These are phyloP conservation scores for Leishmania arabica DNA, from an alignment of 208 protist species.

Conservation along the genomic window DNA sequence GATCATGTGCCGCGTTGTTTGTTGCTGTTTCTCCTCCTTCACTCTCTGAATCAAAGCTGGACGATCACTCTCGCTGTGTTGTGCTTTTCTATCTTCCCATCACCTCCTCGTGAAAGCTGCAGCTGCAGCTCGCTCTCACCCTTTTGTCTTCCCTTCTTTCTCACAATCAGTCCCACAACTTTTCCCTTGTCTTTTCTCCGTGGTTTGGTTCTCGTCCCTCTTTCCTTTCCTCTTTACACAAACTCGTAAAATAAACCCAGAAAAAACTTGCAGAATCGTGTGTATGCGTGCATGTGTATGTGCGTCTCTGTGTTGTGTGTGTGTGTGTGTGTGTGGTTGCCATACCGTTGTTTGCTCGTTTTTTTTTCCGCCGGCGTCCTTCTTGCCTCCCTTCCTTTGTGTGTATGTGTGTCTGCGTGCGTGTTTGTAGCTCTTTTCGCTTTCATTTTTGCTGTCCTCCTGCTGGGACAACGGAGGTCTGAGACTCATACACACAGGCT, in stretches of 20 bases:
- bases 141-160: neutral
- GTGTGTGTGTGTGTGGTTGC: neutral
- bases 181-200: neutral
- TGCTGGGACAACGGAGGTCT: neutral
- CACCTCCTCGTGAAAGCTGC: neutral
- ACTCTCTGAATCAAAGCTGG: neutral
- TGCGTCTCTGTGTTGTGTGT: neutral
- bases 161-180: neutral
- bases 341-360: neutral
- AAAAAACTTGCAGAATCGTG: neutral
- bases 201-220: neutral
- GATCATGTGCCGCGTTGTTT: neutral
- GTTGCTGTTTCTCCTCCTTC: neutral
- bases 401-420: too few relatives aligned
- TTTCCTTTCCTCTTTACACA: neutral
- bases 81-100: slow-evolving; percentile 5
- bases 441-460: neutral
- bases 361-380: slow-evolving; percentile 4
- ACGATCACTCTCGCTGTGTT: neutral
- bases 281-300: slow-evolving; percentile 1
- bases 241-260: neutral
- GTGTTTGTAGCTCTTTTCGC: neutral
- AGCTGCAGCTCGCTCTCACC: neutral
- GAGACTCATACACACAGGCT: neutral
- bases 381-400: neutral